Percentiles rank a stretch among this genome's conserved stretches.
Conservation (phyloP, 306 rosid genomes). For the Malus orientalis region DNA sequence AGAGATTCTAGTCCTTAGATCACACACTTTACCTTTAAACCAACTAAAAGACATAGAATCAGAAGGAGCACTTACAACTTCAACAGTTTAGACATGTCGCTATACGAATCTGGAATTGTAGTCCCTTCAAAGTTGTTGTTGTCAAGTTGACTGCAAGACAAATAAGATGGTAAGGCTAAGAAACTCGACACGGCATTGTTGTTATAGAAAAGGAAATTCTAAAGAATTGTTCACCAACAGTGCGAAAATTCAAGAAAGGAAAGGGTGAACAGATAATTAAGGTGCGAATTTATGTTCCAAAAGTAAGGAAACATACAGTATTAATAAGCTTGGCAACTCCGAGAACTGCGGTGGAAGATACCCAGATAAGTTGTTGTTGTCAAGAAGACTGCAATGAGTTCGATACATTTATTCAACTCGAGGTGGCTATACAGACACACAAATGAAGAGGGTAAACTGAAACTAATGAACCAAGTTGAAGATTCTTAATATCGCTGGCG, state of each 20-base stretch:
- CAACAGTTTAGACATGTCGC: constrained; percentile 33
- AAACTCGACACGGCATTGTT: not conserved
- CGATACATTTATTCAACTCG: not conserved
- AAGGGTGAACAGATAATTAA: not conserved
- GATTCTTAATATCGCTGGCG: not conserved
- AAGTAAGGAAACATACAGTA: constrained; percentile 32
- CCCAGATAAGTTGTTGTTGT: constrained; percentile 86
- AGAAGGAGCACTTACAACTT: constrained; percentile 32
- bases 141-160: constrained; percentile 40
- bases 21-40: not conserved
- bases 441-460: not conserved
- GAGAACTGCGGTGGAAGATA: constrained; percentile 57
- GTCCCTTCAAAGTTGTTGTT: constrained; percentile 38
- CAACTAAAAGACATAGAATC: constrained; percentile 1
- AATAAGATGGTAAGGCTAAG: not conserved
- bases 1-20: not conserved
- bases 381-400: constrained; percentile 73
- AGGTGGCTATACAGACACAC: not conserved
- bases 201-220: not conserved
- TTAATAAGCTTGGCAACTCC: constrained; percentile 36
- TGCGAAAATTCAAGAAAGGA: not conserved
- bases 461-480: not conserved
- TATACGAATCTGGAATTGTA: constrained; percentile 32
- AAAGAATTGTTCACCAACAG: not conserved
- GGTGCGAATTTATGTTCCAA: not conserved